Evolutionary conservation across 768 basidiomycete genomes (phyloP).

Genomic region (Russula dissimulans): DNA sequence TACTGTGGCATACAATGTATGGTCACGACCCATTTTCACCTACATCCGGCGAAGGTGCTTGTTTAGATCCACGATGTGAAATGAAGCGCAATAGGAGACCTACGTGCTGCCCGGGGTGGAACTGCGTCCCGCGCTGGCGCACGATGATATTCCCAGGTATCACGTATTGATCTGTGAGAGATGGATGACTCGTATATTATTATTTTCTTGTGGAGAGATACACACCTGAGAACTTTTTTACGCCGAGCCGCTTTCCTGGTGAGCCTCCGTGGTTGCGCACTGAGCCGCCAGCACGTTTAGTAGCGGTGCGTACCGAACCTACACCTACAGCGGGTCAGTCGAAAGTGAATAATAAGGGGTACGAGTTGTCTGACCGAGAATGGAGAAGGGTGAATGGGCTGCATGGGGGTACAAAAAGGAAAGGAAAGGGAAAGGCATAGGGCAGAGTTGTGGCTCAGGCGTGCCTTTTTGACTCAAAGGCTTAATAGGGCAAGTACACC

Average conservation of each 20-base stretch:
- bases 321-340: constrained; percentile 31
- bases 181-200: no score
- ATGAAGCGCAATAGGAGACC: constrained; percentile 7
- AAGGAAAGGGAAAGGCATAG: constrained; percentile 37
- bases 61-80: background rate
- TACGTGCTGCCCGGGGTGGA: constrained; percentile 93
- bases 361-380: constrained; percentile 24
- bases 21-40: constrained; percentile 90
- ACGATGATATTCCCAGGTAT: constrained; percentile 95
- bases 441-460: background rate
- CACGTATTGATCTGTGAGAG: constrained; percentile 69
- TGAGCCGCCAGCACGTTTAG: constrained; percentile 92
- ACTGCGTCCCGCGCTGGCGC: constrained; percentile 84
- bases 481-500: no score
- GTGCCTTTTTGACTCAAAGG: no score
- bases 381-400: constrained; percentile 42
- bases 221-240: constrained; percentile 94
- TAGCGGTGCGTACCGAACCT: constrained; percentile 80
- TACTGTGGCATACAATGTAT: constrained; percentile 83
- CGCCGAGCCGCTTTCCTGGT: constrained; percentile 84
- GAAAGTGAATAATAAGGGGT: background rate
- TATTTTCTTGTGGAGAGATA: background rate
- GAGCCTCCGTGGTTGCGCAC: constrained; percentile 90
- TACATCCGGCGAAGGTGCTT: constrained; percentile 25
- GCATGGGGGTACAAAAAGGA: constrained; percentile 33